Evolutionary conservation across 2,329 filamentous ascomycete species (phyloP), one percentile per base, ranked within the genome.

Genomic region (Epichloe hybrida): DNA sequence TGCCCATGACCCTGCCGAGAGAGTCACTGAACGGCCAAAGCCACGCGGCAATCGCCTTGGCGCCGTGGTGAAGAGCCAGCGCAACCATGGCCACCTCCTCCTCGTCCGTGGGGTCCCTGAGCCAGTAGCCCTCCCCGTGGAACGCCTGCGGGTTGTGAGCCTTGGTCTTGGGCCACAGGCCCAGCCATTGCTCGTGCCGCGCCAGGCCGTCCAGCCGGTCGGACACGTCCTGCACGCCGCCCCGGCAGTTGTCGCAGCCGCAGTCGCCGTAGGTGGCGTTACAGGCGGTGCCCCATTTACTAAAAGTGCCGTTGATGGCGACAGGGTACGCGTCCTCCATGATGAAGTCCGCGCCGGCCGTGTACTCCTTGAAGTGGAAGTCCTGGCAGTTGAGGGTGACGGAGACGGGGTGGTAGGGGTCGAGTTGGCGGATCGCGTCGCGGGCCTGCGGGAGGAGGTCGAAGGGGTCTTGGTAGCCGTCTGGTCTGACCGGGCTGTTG

Each of bases 241-340:
- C 76, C 2, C 62, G 56, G 61, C 80, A 83, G 61, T 77, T 73
- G 59, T 83, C 80, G 62, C 80, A 83, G 8, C 79, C 80, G 63
- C 79, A 81, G 64, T 77, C 75, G 54, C 79, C 79, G 49, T 80
- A 76, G 0, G 79, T 82, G 3, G 64, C 53, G 61, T 82, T 83
- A 60, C 76, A 80, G 0, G 64, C 61, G 0, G 79, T 83, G 52
- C 71, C 68, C 69, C 77, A 83, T 41, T 72, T 72, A 8, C 72
- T 77, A 55, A 67, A 78, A 3, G 69, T 74, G 4, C 71, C 64
- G 63, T 81, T 79, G 55, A 76, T 74, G 34, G 71, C 76, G 53
- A 83, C 70, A 0, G 79, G 79, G 59, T 83, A 83, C 0, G 72
- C 71, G 57, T 83, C 79, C 34, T 72, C 71, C 68, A 82, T 76